These are phyloP conservation scores for Candida tropicalis DNA, from an alignment of 1,139 yeast species.

Conservation along the genomic window DNA sequence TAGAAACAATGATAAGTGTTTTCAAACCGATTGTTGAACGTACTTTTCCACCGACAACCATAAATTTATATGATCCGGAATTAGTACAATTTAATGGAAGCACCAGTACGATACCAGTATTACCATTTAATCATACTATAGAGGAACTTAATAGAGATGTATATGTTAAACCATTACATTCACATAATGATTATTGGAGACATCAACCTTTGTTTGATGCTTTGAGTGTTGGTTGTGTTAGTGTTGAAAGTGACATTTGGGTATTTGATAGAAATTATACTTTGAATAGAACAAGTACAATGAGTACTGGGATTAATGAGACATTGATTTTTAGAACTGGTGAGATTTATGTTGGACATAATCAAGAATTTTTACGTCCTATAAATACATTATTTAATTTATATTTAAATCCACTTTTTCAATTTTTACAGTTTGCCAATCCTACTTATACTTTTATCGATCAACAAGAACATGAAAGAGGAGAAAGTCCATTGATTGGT, in stretches of 20 bases:
- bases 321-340: slow-evolving; percentile 28
- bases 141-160: slow-evolving; percentile 53
- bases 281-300: slow-evolving; percentile 27
- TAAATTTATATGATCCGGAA: slow-evolving; percentile 1
- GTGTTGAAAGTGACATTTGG: slow-evolving; percentile 80
- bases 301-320: slow-evolving; percentile 21
- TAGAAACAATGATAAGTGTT: slow-evolving; percentile 17
- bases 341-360: slow-evolving; percentile 70
- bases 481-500: slow-evolving; percentile 18
- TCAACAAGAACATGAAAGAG: slow-evolving; percentile 12
- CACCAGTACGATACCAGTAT: slow-evolving; percentile 12
- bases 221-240: slow-evolving; percentile 55
- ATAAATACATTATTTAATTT: slow-evolving; percentile 49
- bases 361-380: slow-evolving; percentile 45
- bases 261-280: slow-evolving; percentile 34
- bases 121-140: slow-evolving; percentile 21
- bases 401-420: slow-evolving; percentile 56
- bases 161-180: slow-evolving; percentile 56
- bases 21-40: slow-evolving; percentile 13
- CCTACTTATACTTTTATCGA: slow-evolving; percentile 23
- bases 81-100: slow-evolving; percentile 14
- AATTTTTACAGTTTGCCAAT: slow-evolving; percentile 51
- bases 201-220: slow-evolving; percentile 64
- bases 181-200: slow-evolving; percentile 82
- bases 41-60: slow-evolving; percentile 4